Base-by-base conservation (phyloP, 805 yeast genomes). In the Vanderwaltozyma verrucispora region DNA sequence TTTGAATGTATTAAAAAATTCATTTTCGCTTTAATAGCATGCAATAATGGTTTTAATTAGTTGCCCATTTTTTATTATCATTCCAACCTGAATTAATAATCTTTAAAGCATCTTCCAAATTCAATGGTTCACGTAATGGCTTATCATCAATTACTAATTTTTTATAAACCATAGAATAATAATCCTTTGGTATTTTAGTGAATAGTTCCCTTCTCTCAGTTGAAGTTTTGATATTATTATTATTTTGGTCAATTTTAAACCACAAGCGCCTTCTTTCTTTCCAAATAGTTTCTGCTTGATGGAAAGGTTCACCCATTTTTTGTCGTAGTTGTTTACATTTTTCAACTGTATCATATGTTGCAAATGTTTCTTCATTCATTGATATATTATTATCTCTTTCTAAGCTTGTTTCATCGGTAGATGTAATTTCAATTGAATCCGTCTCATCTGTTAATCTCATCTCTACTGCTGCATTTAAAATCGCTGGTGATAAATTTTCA, bases 81-180 rank as follows among this genome's bases (percentile, higher is more conserved):
- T 71, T 69, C 97, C 97, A 88, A 15, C 96, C 96, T 3, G 81
- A 74, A 49, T 84, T 77, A 30, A 88, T 71, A 18, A 88, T 72
- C 45, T 71, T 71, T 36, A 86, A 54, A 30, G 82, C 75, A 54
- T 86, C 95, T 40, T 65, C 67, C 49, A 89, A 69, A 56, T 83
- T 85, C 60, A 89, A 65, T 13, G 87, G 83, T 39, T 66, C 66
- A 49, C 75, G 78, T 49, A 89, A 67, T 6, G 74, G 68, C 48
- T 77, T 76, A 27, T 79, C 78, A 50, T 80, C 79, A 31, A 79
- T 73, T 20, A 88, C 80, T 48, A 89, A 63, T 45, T 72, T 72
- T 39, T 71, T 71, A 58, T 86, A 89, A 9, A 89, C 70, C 16
- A 73, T 69, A 3, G 72, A 62, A 47, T 77, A 78, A 39, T 72